Evolutionary conservation across 2,329 filamentous ascomycete species (phyloP).

Genomic region (Fusarium nelsonii): DNA sequence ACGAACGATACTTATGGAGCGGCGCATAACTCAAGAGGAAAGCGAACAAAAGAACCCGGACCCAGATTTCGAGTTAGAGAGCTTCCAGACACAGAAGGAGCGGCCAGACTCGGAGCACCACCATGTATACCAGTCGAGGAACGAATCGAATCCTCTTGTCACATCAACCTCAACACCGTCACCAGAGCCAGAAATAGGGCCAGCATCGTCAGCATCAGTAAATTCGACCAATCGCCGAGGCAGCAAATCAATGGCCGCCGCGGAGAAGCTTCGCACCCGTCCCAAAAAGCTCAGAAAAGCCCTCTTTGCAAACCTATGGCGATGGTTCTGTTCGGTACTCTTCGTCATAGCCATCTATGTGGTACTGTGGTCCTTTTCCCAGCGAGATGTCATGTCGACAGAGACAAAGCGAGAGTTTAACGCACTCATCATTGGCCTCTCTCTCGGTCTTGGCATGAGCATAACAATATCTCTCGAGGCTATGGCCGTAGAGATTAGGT

Average conservation of each 20-base stretch:
- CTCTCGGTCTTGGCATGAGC: conserved; percentile 52
- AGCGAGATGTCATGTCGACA: conserved; percentile 32
- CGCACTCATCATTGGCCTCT: conserved; percentile 58
- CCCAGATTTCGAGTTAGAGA: conserved; percentile 18
- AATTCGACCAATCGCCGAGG: background rate
- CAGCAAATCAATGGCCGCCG: background rate
- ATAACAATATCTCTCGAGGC: conserved; percentile 58
- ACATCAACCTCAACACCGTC: conserved; percentile 17
- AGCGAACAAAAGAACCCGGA: background rate
- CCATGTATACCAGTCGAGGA: conserved; percentile 3
- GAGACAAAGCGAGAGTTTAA: conserved; percentile 58
- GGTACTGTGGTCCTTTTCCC: conserved; percentile 37
- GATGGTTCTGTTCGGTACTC: conserved; percentile 37
- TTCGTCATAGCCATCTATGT: conserved; percentile 36
- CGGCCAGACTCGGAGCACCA: background rate
- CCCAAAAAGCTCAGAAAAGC: conserved; percentile 28
- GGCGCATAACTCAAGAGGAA: background rate
- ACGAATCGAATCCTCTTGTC: conserved; percentile 24
- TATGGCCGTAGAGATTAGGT: conserved; percentile 60
- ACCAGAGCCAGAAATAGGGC: background rate
- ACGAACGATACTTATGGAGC: background rate
- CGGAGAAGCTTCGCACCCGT: conserved; percentile 14
- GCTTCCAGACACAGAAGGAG: conserved; percentile 4
- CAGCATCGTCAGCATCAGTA: background rate
- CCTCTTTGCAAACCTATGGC: conserved; percentile 22